A percentile compares a stretch with the other conserved stretches of the same genome.
phyloP scores from a whole-genome alignment of 192 early-diverging fungal genomes.

The Chytriomyces sp. region DNA sequence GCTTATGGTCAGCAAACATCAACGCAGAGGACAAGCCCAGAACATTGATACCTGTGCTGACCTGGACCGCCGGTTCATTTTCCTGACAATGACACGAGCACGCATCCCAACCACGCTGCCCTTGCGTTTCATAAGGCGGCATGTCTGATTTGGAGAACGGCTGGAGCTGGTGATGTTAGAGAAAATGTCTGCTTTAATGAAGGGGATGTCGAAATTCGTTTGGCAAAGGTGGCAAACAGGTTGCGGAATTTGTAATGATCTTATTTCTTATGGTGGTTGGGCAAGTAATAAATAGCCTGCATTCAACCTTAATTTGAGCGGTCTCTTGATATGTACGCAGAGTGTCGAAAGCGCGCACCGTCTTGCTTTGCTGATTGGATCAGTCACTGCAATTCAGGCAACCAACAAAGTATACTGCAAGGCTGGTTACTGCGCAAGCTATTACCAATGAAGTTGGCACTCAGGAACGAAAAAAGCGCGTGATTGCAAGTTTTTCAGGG shows the following conservation, averaged over 20 bases:
- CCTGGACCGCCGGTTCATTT: conserved; percentile 4
- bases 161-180: conserved; percentile 7
- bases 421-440: conserved; percentile 34
- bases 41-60: not conserved
- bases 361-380: conserved; percentile 52
- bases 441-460: conserved; percentile 45
- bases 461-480: conserved; percentile 23
- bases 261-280: no score
- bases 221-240: no score
- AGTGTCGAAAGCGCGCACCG: conserved; percentile 89
- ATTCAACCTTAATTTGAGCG: conserved; percentile 64
- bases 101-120: not conserved
- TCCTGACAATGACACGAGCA: no score
- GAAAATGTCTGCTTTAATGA: not conserved
- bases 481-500: conserved; percentile 39
- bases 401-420: no score
- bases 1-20: not conserved
- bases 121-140: conserved; percentile 9
- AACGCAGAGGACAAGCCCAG: not conserved
- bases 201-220: not conserved
- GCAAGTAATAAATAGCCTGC: no score
- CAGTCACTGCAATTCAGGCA: not conserved
- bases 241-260: no score
- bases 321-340: conserved; percentile 81
- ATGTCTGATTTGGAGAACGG: conserved; percentile 10